Evolutionary conservation across 208 protist species (phyloP), one percentile per base, ranked within the genome.

Genomic region (Novymonas esmeraldas): DNA sequence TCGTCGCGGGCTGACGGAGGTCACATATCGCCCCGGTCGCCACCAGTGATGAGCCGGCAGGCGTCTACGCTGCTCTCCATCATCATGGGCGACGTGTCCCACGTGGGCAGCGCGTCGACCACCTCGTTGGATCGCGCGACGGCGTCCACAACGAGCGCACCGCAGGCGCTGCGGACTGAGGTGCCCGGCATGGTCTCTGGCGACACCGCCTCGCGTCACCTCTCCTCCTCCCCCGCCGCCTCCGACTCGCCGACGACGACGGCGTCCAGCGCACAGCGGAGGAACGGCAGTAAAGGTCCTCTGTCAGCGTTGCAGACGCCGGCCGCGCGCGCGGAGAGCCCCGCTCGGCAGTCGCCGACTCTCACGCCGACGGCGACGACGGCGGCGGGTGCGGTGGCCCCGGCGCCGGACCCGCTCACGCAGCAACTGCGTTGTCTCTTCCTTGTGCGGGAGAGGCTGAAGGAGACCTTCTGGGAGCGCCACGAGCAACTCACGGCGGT

Each of bases 391-490:
- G n/a, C n/a, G n/a, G n/a, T n/a, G n/a, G n/a, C n/a, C 26, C 28
- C 29, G n/a, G 54, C 57, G 42, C 18, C 60, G 38, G 57, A 70
- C 45, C 51, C 54, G 10, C 51, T 79, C 16, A 65, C 66, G 20
- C 51, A 67, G 49, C 50, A 79, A 34, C 60, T 88, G 46, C 77
- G 85, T 26, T 79, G 78, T 36, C 73, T 89, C 54, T 78, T 62
- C 58, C 51, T 90, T 0, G 71, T 92, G 20, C 81, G 85, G n/a
- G 48, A 82, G 64, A 74, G 73, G 13, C 74, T 90, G 26, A 55
- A 71, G 22, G 51, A 58, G 22, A 59, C 70, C 20, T 89, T 76
- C 62, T 80, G 78, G 73, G 24, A 73, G 33, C 73, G 90, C 51
- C 65, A 49, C 18, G 66, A 69, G 10, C 63, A 70, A 29, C 70